phyloP scores from a whole-genome alignment of 106 monocot species.

The Triglochin maritima region DNA sequence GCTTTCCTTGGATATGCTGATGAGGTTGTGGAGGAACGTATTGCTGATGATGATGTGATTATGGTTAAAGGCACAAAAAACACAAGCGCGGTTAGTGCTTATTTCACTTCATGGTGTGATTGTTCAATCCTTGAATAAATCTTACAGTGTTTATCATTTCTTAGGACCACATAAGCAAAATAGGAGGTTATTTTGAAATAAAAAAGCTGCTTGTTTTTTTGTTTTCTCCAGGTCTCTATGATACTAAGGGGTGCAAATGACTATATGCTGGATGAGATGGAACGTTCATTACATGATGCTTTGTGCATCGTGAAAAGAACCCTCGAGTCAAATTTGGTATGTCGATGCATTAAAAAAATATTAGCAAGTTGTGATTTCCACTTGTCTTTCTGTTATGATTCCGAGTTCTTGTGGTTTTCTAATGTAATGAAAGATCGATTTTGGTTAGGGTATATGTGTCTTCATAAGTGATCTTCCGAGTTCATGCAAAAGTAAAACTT shows the following conservation, averaged over 20 bases:
- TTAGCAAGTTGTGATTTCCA: too few relatives aligned
- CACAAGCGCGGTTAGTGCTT: slow-evolving; percentile 67
- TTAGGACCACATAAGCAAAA: too few relatives aligned
- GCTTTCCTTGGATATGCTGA: slow-evolving; percentile 77
- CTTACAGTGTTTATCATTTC: too few relatives aligned
- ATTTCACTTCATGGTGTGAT: too few relatives aligned
- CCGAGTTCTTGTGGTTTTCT: too few relatives aligned
- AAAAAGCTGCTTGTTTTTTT: neutral
- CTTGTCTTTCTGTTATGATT: too few relatives aligned
- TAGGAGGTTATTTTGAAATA: too few relatives aligned
- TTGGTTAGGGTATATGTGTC: too few relatives aligned
- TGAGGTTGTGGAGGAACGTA: slow-evolving; percentile 89
- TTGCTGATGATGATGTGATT: slow-evolving; percentile 93
- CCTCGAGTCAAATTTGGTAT: slow-evolving; percentile 83
- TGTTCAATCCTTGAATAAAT: too few relatives aligned
- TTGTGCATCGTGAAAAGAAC: slow-evolving; percentile 95
- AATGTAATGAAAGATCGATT: too few relatives aligned
- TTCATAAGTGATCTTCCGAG: too few relatives aligned
- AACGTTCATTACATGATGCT: slow-evolving; percentile 91
- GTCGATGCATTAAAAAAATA: slow-evolving; percentile 23
- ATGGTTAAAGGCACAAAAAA: slow-evolving; percentile 93
- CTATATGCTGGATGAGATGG: slow-evolving; percentile 98
- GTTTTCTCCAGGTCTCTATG: slow-evolving; percentile 57
- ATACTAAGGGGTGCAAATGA: slow-evolving; percentile 97
- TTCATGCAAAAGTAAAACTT: too few relatives aligned